These are phyloP conservation scores for Sorghum bicolor DNA, from an alignment of 176 grass and related monocot genomes.

Conservation along the genomic window Sorghum_bicolor_NCBIv3 NC_012875.2:48690501-48691000, in stretches of 20 bases:
- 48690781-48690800: constrained; percentile 18
- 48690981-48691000: constrained; percentile 15
- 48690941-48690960: constrained; percentile 10
- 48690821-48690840: constrained; percentile 22
- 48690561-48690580: constrained; percentile 40
- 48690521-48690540: constrained; percentile 37
- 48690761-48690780: constrained; percentile 24
- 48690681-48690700: constrained; percentile 46
- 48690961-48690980: constrained; percentile 2
- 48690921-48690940: constrained; percentile 23
- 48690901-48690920: constrained; percentile 25
- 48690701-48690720: constrained; percentile 34
- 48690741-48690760: constrained; percentile 39
- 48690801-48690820: neutral
- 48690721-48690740: constrained; percentile 47
- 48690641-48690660: constrained; percentile 45
- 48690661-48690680: constrained; percentile 65
- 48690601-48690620: constrained; percentile 41
- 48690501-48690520: constrained; percentile 21
- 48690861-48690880: constrained; percentile 31
- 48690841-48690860: neutral
- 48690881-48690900: neutral
- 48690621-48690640: constrained; percentile 43
- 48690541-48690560: constrained; percentile 27
- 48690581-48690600: constrained; percentile 52